phyloP scores from a whole-genome alignment of 345 rosid species.

The Erucastrum elatum region DNA sequence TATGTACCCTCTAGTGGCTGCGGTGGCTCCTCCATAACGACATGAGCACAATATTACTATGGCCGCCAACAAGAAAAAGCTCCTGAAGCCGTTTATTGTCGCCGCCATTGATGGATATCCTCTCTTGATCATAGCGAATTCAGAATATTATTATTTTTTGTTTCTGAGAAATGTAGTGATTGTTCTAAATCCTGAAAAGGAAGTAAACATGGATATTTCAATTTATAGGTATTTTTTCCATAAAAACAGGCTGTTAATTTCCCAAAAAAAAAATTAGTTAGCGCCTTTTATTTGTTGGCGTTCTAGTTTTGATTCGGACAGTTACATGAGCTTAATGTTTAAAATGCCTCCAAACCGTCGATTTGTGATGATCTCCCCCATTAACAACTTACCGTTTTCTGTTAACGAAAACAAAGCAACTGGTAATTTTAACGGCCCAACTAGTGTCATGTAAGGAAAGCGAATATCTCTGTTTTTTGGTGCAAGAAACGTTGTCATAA shows the following conservation, averaged over 20 bases:
- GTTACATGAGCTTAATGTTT: slow-evolving; percentile 10
- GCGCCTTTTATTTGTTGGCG: background rate
- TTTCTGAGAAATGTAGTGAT: background rate
- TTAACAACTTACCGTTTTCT: slow-evolving; percentile 17
- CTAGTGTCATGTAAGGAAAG: too few relatives aligned
- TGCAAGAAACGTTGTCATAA: too few relatives aligned
- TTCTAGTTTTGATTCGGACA: slow-evolving; percentile 12
- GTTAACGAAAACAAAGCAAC: slow-evolving; percentile 4
- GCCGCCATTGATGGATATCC: slow-evolving; percentile 29
- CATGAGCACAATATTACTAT: slow-evolving; percentile 24
- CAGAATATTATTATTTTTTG: slow-evolving; percentile 1
- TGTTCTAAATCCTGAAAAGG: slow-evolving; percentile 24
- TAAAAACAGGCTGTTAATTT: slow-evolving; percentile 5
- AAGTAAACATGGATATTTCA: background rate
- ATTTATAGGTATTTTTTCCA: slow-evolving; percentile 10
- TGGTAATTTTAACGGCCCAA: background rate
- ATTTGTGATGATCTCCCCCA: background rate
- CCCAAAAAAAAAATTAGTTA: background rate
- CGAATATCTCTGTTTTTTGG: too few relatives aligned
- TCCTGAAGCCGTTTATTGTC: slow-evolving; percentile 21
- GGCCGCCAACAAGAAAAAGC: slow-evolving; percentile 4
- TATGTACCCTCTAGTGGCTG: slow-evolving; percentile 27
- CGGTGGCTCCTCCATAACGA: slow-evolving; percentile 30
- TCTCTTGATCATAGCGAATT: slow-evolving; percentile 11
- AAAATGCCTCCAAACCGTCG: too few relatives aligned